Conservation (phyloP, 306 rosid genomes). For the Sesbania bispinosa region DNA sequence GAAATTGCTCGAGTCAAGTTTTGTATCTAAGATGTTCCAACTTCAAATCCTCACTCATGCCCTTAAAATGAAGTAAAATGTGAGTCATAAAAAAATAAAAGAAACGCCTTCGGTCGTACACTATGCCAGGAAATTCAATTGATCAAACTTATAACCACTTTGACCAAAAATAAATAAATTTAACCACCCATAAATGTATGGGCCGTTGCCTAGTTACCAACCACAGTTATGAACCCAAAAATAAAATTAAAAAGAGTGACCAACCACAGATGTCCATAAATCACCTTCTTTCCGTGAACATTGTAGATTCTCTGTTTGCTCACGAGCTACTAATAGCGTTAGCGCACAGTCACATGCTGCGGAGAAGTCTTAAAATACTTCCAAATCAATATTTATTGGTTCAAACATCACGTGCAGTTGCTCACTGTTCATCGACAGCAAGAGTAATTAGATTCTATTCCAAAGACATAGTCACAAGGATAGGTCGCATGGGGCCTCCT, state of each 20-base stretch:
- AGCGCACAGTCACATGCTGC: conserved; percentile 9
- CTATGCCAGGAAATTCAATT: not conserved
- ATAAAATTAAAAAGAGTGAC: no score
- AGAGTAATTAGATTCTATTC: not conserved
- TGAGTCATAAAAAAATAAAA: no score
- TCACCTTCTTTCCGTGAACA: not conserved
- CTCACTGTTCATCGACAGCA: not conserved
- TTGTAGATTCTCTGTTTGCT: not conserved
- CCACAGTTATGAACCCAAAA: no score
- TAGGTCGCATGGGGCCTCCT: not conserved
- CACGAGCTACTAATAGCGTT: not conserved
- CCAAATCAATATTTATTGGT: not conserved
- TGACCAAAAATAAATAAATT: no score
- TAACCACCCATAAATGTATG: no score
- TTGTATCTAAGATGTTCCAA: no score
- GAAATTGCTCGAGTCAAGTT: no score
- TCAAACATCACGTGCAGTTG: conserved; percentile 20
- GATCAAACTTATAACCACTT: not conserved
- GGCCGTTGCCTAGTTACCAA: no score
- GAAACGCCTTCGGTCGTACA: not conserved
- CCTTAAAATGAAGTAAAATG: no score
- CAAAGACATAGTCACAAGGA: not conserved
- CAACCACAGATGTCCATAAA: not conserved
- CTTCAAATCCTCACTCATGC: no score
- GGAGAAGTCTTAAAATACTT: not conserved